Evolutionary conservation across 2,329 filamentous ascomycete genomes (phyloP).

Genomic region (Paecilomyces fulvus): DNA sequence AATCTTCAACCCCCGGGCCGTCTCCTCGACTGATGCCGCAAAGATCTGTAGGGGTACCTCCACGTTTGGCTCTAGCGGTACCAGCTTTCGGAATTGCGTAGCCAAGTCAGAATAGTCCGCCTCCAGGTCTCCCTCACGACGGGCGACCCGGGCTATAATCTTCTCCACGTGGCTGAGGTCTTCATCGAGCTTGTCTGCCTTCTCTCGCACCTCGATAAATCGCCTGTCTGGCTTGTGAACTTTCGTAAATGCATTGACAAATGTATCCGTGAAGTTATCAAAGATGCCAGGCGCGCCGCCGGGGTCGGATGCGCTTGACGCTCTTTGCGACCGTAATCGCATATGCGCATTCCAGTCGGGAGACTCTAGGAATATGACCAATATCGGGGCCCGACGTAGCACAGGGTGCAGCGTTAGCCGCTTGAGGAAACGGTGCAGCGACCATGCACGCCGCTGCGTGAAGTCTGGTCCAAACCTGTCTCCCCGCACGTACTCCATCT

Average conservation of each 20-base stretch:
- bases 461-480: constrained; percentile 94
- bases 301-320: constrained; percentile 41
- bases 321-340: constrained; percentile 64
- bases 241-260: constrained; percentile 95
- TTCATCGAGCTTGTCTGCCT: constrained; percentile 87
- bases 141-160: constrained; percentile 82
- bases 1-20: constrained; percentile 65
- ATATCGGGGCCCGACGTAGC: constrained; percentile 69
- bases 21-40: constrained; percentile 76
- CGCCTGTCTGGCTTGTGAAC: constrained; percentile 90
- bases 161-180: constrained; percentile 91
- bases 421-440: constrained; percentile 81
- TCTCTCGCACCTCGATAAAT: constrained; percentile 88
- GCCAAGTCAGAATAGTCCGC: constrained; percentile 81
- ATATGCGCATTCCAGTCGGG: constrained; percentile 96
- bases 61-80: constrained; percentile 78
- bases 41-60: constrained; percentile 77
- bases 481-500: constrained; percentile 96
- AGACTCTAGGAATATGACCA: constrained; percentile 86
- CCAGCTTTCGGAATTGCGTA: constrained; percentile 89
- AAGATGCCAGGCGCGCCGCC: constrained; percentile 60
- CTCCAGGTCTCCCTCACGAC: constrained; percentile 80
- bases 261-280: constrained; percentile 89
- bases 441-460: constrained; percentile 78
- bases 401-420: constrained; percentile 82